Evolutionary conservation across 2,329 filamentous ascomycete species (phyloP), one percentile per base, ranked within the genome.

Genomic region (Venturia oleaginea): DNA sequence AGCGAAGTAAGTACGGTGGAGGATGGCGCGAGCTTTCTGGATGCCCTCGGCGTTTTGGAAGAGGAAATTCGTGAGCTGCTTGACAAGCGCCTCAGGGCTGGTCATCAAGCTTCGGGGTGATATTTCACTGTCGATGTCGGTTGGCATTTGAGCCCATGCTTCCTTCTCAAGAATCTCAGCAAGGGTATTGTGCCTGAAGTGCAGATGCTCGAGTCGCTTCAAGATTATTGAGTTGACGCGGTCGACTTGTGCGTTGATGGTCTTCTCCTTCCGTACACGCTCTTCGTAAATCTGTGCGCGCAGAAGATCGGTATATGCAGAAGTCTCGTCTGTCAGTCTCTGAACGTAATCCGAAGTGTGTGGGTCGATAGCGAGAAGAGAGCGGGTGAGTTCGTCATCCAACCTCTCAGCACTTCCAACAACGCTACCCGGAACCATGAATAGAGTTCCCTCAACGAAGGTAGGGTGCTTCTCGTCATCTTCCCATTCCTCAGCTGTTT

Each of bases 331-430:
- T 64, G 90, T 89, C 66, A 99, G 81, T 66, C 95, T 86, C 75
- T 99, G 94, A 67, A 99, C 96, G 75, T 99, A 99, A 79, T 99
- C 94, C 37, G 94, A 94, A 48, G 94, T 99, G 79, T 99, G 94
- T 65, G 94, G 95, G 75, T 99, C 94, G 73, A 99, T 97, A 77
- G 88, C 90, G 78, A 99, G 94, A 62, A 99, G 83, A n/a, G 94
- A 97, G 71, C 94, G 88, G 67, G 91, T 96, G 68, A 99, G 90
- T 80, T 99, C 95, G 73, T 99, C 94, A 72, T 99, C 94, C 24
- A 99, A 84, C 73, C 94, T 86, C 83, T 99, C 94, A 38, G 96
- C 86, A 73, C 93, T 95, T 0, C 94, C 97, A 57, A 97, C 91
- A 67, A 97, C 82, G 80, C 91, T 97, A 73, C 94, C 95, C 24